These are phyloP conservation scores for Polytolypa hystricis DNA, from an alignment of 2,329 filamentous ascomycete genomes.

Conservation along the genomic window DNA sequence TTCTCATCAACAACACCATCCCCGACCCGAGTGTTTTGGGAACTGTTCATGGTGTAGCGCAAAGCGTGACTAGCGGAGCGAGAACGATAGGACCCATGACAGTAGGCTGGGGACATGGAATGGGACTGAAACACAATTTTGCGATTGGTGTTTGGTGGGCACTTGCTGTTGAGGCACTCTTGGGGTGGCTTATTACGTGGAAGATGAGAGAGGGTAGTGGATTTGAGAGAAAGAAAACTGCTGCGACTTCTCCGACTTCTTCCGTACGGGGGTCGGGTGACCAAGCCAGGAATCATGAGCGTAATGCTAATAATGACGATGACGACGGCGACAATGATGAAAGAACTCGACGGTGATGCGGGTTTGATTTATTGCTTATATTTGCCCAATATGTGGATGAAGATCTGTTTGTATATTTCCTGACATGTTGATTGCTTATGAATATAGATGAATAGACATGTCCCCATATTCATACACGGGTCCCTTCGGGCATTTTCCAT, in stretches of 20 bases:
- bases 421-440: too few species aligned
- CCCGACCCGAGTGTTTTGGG: conserved; percentile 46
- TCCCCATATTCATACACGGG: too few species aligned
- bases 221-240: conserved; percentile 44
- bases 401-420: too few species aligned
- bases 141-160: conserved; percentile 50
- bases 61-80: conserved; percentile 43
- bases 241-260: too few species aligned
- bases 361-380: too few species aligned
- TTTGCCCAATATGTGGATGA: too few species aligned
- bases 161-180: conserved; percentile 41
- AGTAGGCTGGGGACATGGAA: conserved; percentile 43
- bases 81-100: conserved; percentile 47
- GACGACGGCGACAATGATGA: too few species aligned
- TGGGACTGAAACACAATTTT: conserved; percentile 43
- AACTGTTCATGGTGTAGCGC: conserved; percentile 49
- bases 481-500: too few species aligned
- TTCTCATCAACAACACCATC: conserved; percentile 50
- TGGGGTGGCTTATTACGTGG: conserved; percentile 49
- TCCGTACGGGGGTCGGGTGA: too few species aligned
- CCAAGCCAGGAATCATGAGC: conserved; percentile 13
- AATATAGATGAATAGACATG: too few species aligned
- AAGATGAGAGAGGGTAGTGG: conserved; percentile 55
- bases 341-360: too few species aligned
- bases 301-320: too few species aligned